Evolutionary conservation across 208 protist genomes (phyloP).

Genomic region (Leptomonas seymouri): DNA sequence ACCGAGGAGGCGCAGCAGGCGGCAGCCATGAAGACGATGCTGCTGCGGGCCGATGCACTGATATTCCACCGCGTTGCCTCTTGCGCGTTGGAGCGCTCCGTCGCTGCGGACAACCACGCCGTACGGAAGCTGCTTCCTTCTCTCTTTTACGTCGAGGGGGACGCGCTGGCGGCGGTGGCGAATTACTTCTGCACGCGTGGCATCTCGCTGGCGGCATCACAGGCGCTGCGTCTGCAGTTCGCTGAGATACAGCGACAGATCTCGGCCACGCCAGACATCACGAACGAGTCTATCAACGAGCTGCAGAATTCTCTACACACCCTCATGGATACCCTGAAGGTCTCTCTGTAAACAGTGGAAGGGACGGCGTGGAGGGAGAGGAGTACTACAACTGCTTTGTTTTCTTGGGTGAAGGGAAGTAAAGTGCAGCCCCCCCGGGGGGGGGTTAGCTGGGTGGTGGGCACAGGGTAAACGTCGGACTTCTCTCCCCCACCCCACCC

Average conservation of each 20-base stretch:
- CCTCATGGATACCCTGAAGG: constrained; percentile 31
- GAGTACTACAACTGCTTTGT: not conserved
- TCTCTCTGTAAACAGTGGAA: not conserved
- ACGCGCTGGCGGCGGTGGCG: constrained; percentile 27
- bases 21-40: constrained; percentile 20
- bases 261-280: constrained; percentile 19
- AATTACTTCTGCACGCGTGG: constrained; percentile 38
- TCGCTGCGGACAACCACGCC: constrained; percentile 26
- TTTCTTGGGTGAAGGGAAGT: no score
- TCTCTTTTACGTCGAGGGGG: constrained; percentile 38
- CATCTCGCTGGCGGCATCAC: constrained; percentile 14
- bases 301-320: constrained; percentile 29
- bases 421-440: no score
- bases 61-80: constrained; percentile 43
- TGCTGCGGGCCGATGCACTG: constrained; percentile 29
- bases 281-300: constrained; percentile 27
- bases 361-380: no score
- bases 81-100: constrained; percentile 39
- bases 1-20: constrained; percentile 28
- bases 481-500: not conserved
- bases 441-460: no score
- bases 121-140: constrained; percentile 35
- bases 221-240: constrained; percentile 31
- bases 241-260: constrained; percentile 30
- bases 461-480: no score